Evolutionary conservation across 164 flowering plant genomes (phyloP), one percentile per base, ranked within the genome.

Genomic region (Dillenia suffruticosa): DNA sequence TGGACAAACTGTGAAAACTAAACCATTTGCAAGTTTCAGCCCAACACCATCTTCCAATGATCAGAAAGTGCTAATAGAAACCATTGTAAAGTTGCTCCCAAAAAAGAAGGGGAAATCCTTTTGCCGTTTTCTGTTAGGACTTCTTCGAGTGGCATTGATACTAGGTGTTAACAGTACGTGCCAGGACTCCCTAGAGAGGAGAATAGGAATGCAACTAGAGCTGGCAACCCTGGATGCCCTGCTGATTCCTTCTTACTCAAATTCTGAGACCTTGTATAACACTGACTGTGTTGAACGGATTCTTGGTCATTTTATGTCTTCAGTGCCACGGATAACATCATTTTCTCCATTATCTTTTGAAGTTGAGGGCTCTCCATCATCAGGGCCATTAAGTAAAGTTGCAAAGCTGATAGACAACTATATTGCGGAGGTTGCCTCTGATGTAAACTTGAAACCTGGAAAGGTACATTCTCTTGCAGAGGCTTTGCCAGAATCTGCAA

Each of bases 381-480:
- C 86, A 63, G 82, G 61, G 49, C 79, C 88, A 15, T 59, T 80
- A 51, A 77, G 72, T 55, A 85, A 72, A 74, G 95, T 89, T 63
- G 79, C 91, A 10, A 86, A 76, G 76, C 70, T 94, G 76, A 65
- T 94, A 6, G 98, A 94, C 59, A 69, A 66, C 65, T 94, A 91
- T 61, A 74, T 91, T 43, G 96, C 97, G 1, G 98, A 94, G 79
- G 82, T 94, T 64, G 97, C 97, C 59, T 82, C 95, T 61, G 98
- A 94, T 76, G 87, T 82, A 59, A 91, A 89, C 73, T 68, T 94
- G 79, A 94, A 91, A 71, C 88, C 89, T 44, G 80, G 67, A 53
- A 91, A 86, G 72, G 46, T 94, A 49, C 81, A 79, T 4, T 71
- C 86, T 46, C 89, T 94, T 73, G 91, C 87, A 2, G 91, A 76